Evolutionary conservation across 169 alveolate genomes (phyloP), one percentile per base, ranked within the genome.

Genomic region (Eimeria praecox): DNA sequence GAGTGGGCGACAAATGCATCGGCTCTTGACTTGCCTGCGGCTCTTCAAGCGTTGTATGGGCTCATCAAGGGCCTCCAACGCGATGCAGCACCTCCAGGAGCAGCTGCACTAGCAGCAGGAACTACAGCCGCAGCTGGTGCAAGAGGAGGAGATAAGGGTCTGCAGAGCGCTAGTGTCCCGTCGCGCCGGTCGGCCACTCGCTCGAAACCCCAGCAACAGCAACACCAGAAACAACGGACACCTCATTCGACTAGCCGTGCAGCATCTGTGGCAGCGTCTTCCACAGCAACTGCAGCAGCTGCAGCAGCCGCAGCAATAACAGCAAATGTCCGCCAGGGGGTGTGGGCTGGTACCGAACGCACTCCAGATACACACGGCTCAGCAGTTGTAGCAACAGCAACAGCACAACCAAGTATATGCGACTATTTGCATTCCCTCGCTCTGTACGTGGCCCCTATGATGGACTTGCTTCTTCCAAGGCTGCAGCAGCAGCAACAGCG

Each of bases 381-480:
- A 9, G 35, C 83, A 87, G 49, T 49, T 38, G 83, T 64, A 87
- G 44, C 62, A 5, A 83, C 93, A 87, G 59, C 82, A 87, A 54
- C 64, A 27, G 62, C 83, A 35, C 82, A 87, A n/a, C 71, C 93
- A 33, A 87, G 82, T 62, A 83, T 62, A 38, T 87, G 93, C 59
- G 93, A 87, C 82, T 35, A n/a, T 42, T 87, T 87, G 93, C 93
- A 87, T 64, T 69, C 83, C 42, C 80, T 87, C 24, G 93, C 93
- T 40, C 44, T 24, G 38, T 54, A 87, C 52, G 93, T 87, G 42
- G 38, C 69, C 18, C 93, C 93, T 46, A 40, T 87, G 93, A 46
- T 87, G 93, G 93, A 87, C n/a, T 46, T 87, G 20, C 93, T 87
- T 42, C 59, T 87, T 9, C 93, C 93, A 30, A 87, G 78, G 59